A percentile compares a stretch with the other conserved stretches of the same genome.
Evolutionary conservation across 164 flowering plant species (phyloP).

Genomic region (Kingdonia uniflora): DNA sequence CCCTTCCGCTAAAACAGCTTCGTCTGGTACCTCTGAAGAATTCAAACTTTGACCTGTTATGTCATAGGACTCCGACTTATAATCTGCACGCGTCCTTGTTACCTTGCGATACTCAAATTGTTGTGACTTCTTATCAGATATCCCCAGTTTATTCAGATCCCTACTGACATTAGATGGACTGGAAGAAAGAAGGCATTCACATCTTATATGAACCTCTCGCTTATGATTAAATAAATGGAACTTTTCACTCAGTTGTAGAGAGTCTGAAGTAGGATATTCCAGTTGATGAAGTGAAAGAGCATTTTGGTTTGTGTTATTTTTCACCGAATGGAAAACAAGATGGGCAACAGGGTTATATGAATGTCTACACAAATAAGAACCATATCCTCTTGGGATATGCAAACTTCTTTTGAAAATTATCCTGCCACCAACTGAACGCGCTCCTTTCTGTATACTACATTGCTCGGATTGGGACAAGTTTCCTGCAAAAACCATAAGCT

Average conservation of each 20-base stretch:
- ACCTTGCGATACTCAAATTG: constrained; percentile 23
- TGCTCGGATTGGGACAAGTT: constrained; percentile 28
- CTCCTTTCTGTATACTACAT: constrained; percentile 20
- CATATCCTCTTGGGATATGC: constrained; percentile 10
- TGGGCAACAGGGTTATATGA: constrained; percentile 15
- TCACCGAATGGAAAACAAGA: constrained; percentile 14
- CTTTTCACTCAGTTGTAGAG: constrained; percentile 15
- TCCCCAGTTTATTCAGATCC: constrained; percentile 23
- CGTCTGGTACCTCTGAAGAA: constrained; percentile 40
- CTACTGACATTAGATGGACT: constrained; percentile 17
- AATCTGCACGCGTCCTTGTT: constrained; percentile 34
- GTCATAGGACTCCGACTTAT: constrained; percentile 69
- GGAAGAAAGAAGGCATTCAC: constrained; percentile 25
- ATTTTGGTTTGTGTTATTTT: constrained; percentile 12
- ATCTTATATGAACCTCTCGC: constrained; percentile 23
- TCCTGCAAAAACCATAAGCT: constrained; percentile 34
- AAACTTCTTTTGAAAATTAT: constrained; percentile 19
- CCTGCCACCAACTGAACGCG: constrained; percentile 15
- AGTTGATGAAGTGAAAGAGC: constrained; percentile 3
- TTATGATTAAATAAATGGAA: constrained; percentile 8
- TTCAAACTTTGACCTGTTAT: constrained; percentile 29
- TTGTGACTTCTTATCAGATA: constrained; percentile 16
- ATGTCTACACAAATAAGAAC: constrained; percentile 14
- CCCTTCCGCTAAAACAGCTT: constrained; percentile 35
- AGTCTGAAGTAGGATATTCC: constrained; percentile 15